These are phyloP conservation scores for Aspergillus sp. DNA, from an alignment of 2,329 filamentous ascomycete genomes.

Conservation along the genomic window DNA sequence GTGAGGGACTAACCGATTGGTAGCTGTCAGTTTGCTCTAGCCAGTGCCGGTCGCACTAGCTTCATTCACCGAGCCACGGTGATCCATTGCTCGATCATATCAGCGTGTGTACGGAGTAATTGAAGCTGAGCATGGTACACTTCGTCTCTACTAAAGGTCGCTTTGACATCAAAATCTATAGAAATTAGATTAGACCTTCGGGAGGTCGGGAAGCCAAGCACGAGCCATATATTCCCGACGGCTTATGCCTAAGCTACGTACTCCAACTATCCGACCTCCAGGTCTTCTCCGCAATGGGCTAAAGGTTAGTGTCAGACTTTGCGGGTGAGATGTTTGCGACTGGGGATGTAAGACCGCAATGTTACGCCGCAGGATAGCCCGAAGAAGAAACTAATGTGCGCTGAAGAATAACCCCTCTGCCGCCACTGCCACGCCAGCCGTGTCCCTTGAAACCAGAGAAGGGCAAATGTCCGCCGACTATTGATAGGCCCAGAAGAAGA, in stretches of 20 bases:
- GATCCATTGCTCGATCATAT: not conserved
- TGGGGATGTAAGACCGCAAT: not conserved
- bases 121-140: not conserved
- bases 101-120: not conserved
- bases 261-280: not conserved
- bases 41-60: constrained; percentile 1
- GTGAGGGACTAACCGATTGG: not conserved
- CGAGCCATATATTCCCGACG: not conserved
- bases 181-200: not conserved
- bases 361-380: not conserved
- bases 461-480: not conserved
- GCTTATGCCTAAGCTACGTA: not conserved
- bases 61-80: not conserved
- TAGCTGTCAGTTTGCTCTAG: constrained; percentile 1
- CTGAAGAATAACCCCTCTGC: not conserved
- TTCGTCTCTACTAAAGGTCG: not conserved
- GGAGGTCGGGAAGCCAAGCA: constrained; percentile 1
- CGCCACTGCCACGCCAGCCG: not conserved
- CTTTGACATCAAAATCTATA: not conserved
- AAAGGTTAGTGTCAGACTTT: not conserved
- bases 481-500: not conserved
- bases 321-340: not conserved
- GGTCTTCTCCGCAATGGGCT: not conserved
- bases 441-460: not conserved
- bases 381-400: not conserved